Base-by-base conservation (phyloP, 2,329 filamentous ascomycete species). In the Fusarium drepaniforme region DNA sequence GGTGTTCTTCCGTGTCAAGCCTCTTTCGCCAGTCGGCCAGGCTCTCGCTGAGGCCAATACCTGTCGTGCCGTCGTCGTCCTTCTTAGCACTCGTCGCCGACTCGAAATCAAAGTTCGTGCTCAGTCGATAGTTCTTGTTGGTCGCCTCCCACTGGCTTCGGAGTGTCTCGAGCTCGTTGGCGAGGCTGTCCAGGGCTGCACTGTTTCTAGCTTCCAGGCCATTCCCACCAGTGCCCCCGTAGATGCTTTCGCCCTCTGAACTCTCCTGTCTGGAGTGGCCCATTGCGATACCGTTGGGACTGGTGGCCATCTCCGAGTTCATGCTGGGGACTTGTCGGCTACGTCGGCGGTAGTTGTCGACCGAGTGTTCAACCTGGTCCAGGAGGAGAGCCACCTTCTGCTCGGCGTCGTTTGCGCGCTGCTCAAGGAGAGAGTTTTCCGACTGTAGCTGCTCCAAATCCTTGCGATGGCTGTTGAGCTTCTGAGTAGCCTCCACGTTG, bases 141-240 rank as follows among this genome's bases (percentile, higher is more conserved):
- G 95, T 98, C 44, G 93, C 94, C 85, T 98, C 95, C 97, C 97
- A 99, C 79, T 98, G 96, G 63, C 88, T 94, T 63, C 96, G 91
- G 58, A 99, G 88, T 15, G 94, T 93, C 82, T 99, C 97, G 9
- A 99, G 91, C 85, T 99, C 97, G 73, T 91, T 95, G 13, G 97
- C 96, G 28, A 99, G 90, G 74, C 93, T 97, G 83, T 99, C 97
- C 23, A 99, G 89, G 4, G 96, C 96, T 76, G 85, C 86, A 79
- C 89, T 90, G 81, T 91, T 89, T 75, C 90, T 86, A 62, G 84
- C 86, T 66, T 90, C 86, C 38, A 82, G 78, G 49, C 67, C 69
- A 46, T 77, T 75, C 38, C 65, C 73, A 53, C 57, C 61, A 51
- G 70, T 72, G 88, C 88, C 87, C 25, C 88, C 91, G 65, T 93